Evolutionary conservation across 305 asterid genomes (phyloP).

Genomic region (Fraxinus greggii): DNA sequence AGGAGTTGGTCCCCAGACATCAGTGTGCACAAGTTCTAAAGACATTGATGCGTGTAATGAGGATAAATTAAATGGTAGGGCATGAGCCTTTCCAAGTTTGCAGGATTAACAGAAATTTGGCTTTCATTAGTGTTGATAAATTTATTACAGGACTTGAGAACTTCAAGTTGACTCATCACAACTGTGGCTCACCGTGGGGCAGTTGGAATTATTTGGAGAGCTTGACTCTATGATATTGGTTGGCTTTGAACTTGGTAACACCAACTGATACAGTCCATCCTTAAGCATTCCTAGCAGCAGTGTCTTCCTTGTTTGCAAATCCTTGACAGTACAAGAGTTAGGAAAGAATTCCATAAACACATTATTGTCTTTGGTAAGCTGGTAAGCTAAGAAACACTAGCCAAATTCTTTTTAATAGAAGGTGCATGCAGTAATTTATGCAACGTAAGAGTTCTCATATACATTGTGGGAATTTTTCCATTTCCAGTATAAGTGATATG

Average conservation of each 20-base stretch:
- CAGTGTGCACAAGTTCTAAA: background rate
- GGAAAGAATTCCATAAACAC: background rate
- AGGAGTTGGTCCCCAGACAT: background rate
- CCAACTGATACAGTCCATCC: background rate
- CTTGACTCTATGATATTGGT: background rate
- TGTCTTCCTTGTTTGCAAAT: background rate
- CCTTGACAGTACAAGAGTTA: background rate
- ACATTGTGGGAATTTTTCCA: background rate
- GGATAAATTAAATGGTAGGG: background rate
- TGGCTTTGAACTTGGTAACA: background rate
- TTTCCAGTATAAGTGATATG: background rate
- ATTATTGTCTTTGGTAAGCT: background rate
- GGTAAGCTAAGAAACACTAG: background rate
- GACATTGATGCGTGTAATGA: background rate
- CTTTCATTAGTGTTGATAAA: background rate
- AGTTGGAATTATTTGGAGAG: background rate
- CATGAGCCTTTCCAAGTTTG: background rate
- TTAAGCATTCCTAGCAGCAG: background rate
- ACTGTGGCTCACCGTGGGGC: too few species aligned
- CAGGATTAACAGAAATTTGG: background rate
- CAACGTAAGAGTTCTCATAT: background rate
- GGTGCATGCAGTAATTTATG: background rate
- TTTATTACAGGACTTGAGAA: background rate
- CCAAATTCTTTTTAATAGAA: too few species aligned
- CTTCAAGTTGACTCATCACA: background rate